Percentiles rank a stretch among this genome's conserved stretches.
These are phyloP conservation scores for Claviceps sp. DNA, from an alignment of 2,329 filamentous ascomycete genomes.

Conservation along the genomic window DNA sequence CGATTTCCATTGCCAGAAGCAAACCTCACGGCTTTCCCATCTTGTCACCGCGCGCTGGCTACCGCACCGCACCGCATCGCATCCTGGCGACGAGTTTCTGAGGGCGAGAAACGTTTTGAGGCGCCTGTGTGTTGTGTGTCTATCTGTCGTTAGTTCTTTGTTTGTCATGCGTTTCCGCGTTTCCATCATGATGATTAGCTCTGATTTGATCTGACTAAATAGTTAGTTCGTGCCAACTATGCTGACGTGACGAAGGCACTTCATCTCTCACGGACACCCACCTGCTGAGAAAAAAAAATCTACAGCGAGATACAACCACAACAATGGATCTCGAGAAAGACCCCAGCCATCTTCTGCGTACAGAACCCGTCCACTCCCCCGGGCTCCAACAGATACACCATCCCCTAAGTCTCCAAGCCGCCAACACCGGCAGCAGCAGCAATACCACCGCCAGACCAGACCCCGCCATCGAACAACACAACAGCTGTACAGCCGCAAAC, in stretches of 20 bases:
- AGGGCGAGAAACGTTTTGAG: no score
- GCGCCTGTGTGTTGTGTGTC: no score
- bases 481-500: constrained; percentile 9
- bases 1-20: no score
- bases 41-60: no score
- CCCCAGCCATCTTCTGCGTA: constrained; percentile 11
- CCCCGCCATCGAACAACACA: constrained; percentile 12
- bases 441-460: constrained; percentile 11
- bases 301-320: constrained; percentile 20
- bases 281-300: not conserved
- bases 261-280: not conserved
- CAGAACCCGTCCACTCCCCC: constrained; percentile 10
- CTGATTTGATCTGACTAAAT: no score
- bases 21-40: no score
- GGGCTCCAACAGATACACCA: constrained; percentile 4
- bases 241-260: not conserved
- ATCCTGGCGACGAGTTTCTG: no score
- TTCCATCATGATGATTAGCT: no score
- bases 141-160: no score
- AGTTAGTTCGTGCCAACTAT: not conserved
- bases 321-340: constrained; percentile 27
- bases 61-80: no score
- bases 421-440: not conserved
- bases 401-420: constrained; percentile 4
- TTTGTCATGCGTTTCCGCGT: no score